Percentiles rank a stretch among this genome's conserved stretches.
Conservation (phyloP, 2,329 filamentous ascomycete species). For the Ilyonectria robusta region DNA sequence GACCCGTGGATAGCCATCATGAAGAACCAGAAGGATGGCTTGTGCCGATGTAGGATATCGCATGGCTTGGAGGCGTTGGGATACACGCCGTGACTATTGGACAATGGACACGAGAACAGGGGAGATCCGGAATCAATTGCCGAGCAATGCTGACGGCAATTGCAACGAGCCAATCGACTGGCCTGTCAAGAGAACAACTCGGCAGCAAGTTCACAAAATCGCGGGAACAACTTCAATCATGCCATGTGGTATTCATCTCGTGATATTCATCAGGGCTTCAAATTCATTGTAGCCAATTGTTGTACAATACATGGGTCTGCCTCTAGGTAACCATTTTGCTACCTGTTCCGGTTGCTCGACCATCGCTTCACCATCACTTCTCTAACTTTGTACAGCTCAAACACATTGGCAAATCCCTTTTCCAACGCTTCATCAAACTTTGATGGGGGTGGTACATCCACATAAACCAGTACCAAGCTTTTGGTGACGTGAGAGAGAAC, state of each 20-base stretch:
- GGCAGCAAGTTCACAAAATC: constrained; percentile 5
- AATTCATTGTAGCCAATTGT: constrained; percentile 9
- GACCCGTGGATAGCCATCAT: constrained; percentile 37
- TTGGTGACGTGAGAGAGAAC: constrained; percentile 93
- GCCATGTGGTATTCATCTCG: neutral
- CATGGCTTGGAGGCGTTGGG: constrained; percentile 14
- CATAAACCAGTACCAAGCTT: constrained; percentile 89
- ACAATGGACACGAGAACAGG: constrained; percentile 2
- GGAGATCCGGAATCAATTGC: constrained; percentile 14
- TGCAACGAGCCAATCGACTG: neutral
- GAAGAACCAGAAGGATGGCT: constrained; percentile 34
- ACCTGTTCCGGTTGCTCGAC: constrained; percentile 82
- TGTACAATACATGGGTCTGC: constrained; percentile 23
- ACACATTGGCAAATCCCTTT: constrained; percentile 71
- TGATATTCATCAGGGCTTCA: constrained; percentile 4
- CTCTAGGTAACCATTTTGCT: constrained; percentile 15
- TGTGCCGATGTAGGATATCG: constrained; percentile 11
- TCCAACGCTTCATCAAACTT: constrained; percentile 60
- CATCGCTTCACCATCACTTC: constrained; percentile 88
- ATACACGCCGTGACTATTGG: constrained; percentile 16
- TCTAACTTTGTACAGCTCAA: constrained; percentile 81
- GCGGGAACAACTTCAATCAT: constrained; percentile 11
- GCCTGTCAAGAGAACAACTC: constrained; percentile 11
- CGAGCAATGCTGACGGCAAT: constrained; percentile 9
- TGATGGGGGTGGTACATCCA: constrained; percentile 85